Conservation (phyloP, 2,329 filamentous ascomycete genomes). For the Fusarium proliferatum region DNA sequence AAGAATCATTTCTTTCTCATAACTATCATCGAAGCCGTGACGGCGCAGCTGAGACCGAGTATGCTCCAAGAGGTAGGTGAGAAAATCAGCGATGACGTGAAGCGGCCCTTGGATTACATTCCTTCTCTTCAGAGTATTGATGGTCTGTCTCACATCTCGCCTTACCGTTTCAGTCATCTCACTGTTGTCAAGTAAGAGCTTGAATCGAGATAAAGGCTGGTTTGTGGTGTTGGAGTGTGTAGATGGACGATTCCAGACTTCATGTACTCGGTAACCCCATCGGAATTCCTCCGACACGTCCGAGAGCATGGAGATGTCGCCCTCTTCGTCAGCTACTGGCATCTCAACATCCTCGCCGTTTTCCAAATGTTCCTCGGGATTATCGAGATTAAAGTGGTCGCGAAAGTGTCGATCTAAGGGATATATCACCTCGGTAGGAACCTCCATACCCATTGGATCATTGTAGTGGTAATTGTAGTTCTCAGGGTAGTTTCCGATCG, state of each 20-base stretch:
- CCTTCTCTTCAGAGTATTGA: accelerated
- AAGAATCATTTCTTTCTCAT: not conserved
- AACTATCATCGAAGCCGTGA: not conserved
- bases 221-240: not conserved
- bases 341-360: not conserved
- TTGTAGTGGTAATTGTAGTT: not conserved
- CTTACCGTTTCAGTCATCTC: accelerated
- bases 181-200: not conserved
- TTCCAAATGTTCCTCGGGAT: accelerated
- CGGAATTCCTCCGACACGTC: accelerated
- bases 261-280: not conserved
- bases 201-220: not conserved
- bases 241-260: not conserved
- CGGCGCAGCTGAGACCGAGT: not conserved
- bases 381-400: not conserved
- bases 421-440: not conserved
- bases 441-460: not conserved
- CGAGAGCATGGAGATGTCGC: not conserved
- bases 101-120: accelerated
- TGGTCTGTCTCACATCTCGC: accelerated
- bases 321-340: accelerated
- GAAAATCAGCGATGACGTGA: not conserved
- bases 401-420: not conserved
- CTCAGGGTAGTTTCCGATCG: not conserved
- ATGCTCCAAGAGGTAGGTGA: not conserved